Percentiles rank a stretch among this genome's conserved stretches.
phyloP scores from a whole-genome alignment of 768 basidiomycete species.

The Leucocoprinus birnbaumii region DNA sequence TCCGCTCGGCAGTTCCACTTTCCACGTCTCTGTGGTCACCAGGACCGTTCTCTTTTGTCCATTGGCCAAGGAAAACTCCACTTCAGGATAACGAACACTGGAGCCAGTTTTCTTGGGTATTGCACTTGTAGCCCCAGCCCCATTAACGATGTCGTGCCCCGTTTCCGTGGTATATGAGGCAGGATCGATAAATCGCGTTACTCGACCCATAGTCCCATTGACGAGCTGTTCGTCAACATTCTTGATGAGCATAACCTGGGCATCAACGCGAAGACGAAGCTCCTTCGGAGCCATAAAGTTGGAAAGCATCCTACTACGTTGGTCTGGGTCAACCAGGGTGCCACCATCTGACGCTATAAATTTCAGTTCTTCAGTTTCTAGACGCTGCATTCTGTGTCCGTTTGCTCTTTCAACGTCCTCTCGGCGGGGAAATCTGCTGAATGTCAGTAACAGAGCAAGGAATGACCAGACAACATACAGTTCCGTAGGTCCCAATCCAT shows the following conservation, averaged over 20 bases:
- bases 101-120: constrained; percentile 24
- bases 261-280: constrained; percentile 71
- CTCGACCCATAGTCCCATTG: constrained; percentile 90
- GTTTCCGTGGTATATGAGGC: constrained; percentile 34
- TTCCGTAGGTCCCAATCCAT: constrained; percentile 88
- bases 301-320: constrained; percentile 73
- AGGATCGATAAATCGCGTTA: constrained; percentile 70
- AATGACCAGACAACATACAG: constrained; percentile 48
- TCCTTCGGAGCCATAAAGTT: constrained; percentile 87
- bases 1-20: constrained; percentile 83
- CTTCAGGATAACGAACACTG: constrained; percentile 54
- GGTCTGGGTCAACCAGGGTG: constrained; percentile 42
- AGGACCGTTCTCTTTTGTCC: constrained; percentile 51
- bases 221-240: constrained; percentile 89
- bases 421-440: constrained; percentile 78
- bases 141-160: constrained; percentile 18
- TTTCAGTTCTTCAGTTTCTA: constrained; percentile 49
- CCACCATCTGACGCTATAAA: constrained; percentile 70
- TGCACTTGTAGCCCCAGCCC: constrained; percentile 22
- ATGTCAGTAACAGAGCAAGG: neutral
- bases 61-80: constrained; percentile 71
- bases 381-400: constrained; percentile 54
- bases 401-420: constrained; percentile 93
- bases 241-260: constrained; percentile 96
- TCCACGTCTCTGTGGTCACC: constrained; percentile 75